Base-by-base conservation (phyloP, 208 protist genomes). In the Strigomonas oncopelti region DNA sequence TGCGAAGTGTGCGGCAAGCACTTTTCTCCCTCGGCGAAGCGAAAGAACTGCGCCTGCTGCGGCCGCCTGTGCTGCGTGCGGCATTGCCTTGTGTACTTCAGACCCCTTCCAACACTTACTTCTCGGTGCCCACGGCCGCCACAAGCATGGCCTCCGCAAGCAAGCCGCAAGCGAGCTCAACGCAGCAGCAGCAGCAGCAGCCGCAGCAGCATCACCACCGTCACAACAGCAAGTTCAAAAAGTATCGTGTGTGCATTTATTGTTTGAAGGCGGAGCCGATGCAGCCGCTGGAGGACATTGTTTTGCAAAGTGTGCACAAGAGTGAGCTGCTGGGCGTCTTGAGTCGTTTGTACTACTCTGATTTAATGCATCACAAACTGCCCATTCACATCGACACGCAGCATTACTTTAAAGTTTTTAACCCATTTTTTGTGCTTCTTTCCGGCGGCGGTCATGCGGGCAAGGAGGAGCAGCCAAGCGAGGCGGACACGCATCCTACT, bases 311-410 rank as follows among this genome's bases (percentile, higher is more conserved):
- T 25, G 28, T 22, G 0, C 74, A 79, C 76, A 87, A 83, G 61
- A 92, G 86, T 9, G 89, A 95, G 60, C 72, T 95, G 8, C 76
- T 65, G 13, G 86, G 80, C 13, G 52, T 84, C 20, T 65, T 92
- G 32, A 34, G 22, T 25, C 24, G 29, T 5, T 2, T 38, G 27
- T 61, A 36, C 29, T 61, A 61, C 27, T 18, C n/a, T 4, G 8
- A 4, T 4, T 77, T 81, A 45, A 67, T 70, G 38, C 60, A 67
- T 51, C 91, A 91, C 74, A 74, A 79, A 25, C 66, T 85, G 62
- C 65, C 74, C 55, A 95, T 91, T 82, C 77, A 77, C 69, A 84
- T 80, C 58, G 72, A 77, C 20, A 2, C 4, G 5, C 56, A 25
- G 27, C 56, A 61, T 16, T 29, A 36, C 28, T 61, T 61, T 16